A percentile compares a stretch with the other conserved stretches of the same genome.
Evolutionary conservation across 176 grass and related monocot genomes (phyloP).

Genomic region (Hyparrhenia diplandra): DNA sequence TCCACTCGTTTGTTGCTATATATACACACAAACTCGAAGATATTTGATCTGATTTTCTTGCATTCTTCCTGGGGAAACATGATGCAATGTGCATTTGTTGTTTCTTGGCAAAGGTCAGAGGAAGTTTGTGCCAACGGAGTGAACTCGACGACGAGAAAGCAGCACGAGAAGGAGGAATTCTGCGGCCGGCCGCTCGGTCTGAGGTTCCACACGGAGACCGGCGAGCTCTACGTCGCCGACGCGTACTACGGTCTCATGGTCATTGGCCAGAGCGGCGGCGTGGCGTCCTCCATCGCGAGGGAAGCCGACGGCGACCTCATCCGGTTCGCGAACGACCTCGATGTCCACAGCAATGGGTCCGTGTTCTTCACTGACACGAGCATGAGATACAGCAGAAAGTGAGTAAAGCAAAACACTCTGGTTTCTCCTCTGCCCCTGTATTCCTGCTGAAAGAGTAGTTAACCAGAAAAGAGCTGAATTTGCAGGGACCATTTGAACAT

Average conservation of each 20-base stretch:
- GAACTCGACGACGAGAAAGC: conserved; percentile 57
- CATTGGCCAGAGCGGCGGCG: conserved; percentile 48
- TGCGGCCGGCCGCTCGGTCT: conserved; percentile 89
- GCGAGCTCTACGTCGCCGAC: conserved; percentile 81
- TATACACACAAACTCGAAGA: background rate
- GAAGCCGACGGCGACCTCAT: conserved; percentile 50
- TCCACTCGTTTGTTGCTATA: too few relatives aligned
- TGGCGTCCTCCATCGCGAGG: conserved; percentile 52
- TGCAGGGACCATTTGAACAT: conserved; percentile 74
- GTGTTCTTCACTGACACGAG: conserved; percentile 93
- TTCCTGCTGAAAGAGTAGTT: background rate
- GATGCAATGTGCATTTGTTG: background rate
- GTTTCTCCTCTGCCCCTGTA: background rate
- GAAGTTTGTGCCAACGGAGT: conserved; percentile 55
- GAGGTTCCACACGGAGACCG: conserved; percentile 54
- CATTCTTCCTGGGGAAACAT: background rate
- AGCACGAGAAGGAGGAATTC: conserved; percentile 60
- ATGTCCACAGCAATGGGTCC: conserved; percentile 79
- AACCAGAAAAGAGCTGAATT: background rate
- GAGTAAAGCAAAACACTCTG: background rate
- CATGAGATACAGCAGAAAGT: conserved; percentile 81
- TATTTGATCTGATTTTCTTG: background rate
- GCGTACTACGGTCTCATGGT: conserved; percentile 80
- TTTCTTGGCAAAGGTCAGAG: conserved; percentile 52
- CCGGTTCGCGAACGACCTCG: conserved; percentile 85